phyloP scores from a whole-genome alignment of 768 basidiomycete species.

The Lenzites betulinus region DNA sequence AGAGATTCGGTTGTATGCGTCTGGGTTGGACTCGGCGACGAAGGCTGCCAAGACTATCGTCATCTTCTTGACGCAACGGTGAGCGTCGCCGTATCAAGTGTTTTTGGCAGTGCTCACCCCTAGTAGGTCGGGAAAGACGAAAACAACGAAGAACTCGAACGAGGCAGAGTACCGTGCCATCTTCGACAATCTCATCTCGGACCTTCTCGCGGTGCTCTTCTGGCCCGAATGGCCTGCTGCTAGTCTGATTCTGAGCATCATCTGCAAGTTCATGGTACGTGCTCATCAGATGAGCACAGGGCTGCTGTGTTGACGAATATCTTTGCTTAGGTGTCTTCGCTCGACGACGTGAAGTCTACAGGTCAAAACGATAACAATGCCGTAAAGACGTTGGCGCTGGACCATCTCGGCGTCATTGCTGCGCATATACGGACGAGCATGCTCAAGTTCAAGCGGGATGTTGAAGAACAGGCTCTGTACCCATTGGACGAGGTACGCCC shows the following conservation, averaged over 20 bases:
- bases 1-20: constrained; percentile 72
- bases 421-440: constrained; percentile 70
- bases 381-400: constrained; percentile 85
- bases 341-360: constrained; percentile 79
- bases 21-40: constrained; percentile 78
- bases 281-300: background rate
- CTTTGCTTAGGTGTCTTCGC: constrained; percentile 62
- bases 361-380: constrained; percentile 74
- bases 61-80: constrained; percentile 38
- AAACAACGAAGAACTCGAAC: constrained; percentile 85
- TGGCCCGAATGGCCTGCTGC: constrained; percentile 99
- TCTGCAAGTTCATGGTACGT: constrained; percentile 81
- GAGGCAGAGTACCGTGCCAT: constrained; percentile 94
- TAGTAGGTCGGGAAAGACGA: constrained; percentile 78
- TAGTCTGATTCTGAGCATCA: constrained; percentile 73
- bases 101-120: background rate
- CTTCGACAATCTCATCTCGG: constrained; percentile 88
- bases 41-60: constrained; percentile 83
- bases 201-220: constrained; percentile 84
- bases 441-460: constrained; percentile 40
- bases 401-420: constrained; percentile 93
- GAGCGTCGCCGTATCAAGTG: background rate
- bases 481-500: constrained; percentile 71
- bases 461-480: constrained; percentile 38
- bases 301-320: background rate